A percentile compares a stretch with the other conserved stretches of the same genome.
phyloP scores from a whole-genome alignment of 1,284 basidiomycete genomes.

The Singerocomus inundabilis region DNA sequence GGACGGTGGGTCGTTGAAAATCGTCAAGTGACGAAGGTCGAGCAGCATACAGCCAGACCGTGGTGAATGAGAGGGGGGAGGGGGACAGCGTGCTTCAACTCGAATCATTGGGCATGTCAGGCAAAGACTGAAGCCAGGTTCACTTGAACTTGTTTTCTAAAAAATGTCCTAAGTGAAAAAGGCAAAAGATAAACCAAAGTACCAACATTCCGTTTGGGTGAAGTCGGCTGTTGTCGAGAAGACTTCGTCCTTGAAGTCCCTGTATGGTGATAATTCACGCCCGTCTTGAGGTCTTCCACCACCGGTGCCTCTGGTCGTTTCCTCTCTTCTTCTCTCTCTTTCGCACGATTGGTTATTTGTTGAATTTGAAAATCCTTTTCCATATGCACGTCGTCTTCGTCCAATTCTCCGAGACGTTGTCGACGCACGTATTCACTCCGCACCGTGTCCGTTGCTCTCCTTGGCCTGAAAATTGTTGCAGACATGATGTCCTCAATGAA shows the following conservation, averaged over 20 bases:
- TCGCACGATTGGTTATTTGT: conserved; percentile 16
- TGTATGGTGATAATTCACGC: conserved; percentile 43
- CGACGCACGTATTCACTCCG: not conserved
- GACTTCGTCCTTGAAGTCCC: conserved; percentile 10
- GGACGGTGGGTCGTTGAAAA: conserved; percentile 37
- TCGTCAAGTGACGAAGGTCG: conserved; percentile 55
- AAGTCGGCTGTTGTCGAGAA: conserved; percentile 4
- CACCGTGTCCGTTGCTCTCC: not conserved
- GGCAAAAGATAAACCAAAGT: not conserved
- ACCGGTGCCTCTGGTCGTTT: conserved; percentile 48
- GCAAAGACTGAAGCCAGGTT: conserved; percentile 11
- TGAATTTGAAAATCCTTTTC: conserved; percentile 30
- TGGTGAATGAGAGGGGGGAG: conserved; percentile 38
- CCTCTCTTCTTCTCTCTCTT: conserved; percentile 37
- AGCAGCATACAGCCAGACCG: conserved; percentile 70
- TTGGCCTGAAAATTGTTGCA: conserved; percentile 19
- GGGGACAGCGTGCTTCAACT: conserved; percentile 56
- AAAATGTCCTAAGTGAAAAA: conserved; percentile 9
- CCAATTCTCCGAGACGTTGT: conserved; percentile 4
- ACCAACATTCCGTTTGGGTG: conserved; percentile 25
- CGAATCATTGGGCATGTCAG: conserved; percentile 54
- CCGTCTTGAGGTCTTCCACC: conserved; percentile 54
- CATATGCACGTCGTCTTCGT: conserved; percentile 12
- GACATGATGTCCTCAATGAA: conserved; percentile 28
- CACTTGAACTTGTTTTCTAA: conserved; percentile 13